These are phyloP conservation scores for Fomitopsis palustris DNA, from an alignment of 1,284 basidiomycete species.

Conservation along the genomic window DNA sequence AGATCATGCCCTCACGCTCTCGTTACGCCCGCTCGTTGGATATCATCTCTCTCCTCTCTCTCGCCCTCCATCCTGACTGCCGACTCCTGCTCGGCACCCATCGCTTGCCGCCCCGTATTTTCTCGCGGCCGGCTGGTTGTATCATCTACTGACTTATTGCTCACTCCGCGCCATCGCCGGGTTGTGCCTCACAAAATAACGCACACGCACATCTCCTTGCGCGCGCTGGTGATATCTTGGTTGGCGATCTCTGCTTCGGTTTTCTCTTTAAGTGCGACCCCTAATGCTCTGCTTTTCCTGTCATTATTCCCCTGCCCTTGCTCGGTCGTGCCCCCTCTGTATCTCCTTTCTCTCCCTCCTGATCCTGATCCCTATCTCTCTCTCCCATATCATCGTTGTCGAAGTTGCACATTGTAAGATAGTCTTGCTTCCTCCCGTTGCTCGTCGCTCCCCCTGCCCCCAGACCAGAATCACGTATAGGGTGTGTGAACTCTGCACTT, in stretches of 20 bases:
- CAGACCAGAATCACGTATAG: neutral
- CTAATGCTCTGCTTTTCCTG: neutral
- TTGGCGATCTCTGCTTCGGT: neutral
- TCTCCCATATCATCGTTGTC: neutral
- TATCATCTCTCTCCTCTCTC: neutral
- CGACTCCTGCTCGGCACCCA: too few species aligned
- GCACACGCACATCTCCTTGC: neutral
- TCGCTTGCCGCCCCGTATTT: neutral
- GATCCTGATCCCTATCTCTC: neutral
- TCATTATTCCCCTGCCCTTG: neutral
- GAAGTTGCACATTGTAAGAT: neutral
- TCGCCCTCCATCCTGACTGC: neutral
- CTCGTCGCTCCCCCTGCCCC: neutral
- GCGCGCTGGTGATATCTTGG: neutral
- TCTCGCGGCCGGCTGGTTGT: neutral
- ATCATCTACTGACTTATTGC: neutral
- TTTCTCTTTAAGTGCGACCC: too few species aligned
- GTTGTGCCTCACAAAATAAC: neutral
- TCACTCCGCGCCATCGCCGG: neutral
- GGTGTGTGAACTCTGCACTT: slow-evolving; percentile 1
- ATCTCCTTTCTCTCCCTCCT: neutral
- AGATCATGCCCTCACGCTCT: neutral
- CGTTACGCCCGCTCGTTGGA: neutral
- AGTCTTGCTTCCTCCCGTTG: neutral
- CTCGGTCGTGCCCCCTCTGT: neutral